Evolutionary conservation across 2,329 filamentous ascomycete genomes (phyloP).

Genomic region (Penicillium sp.): DNA sequence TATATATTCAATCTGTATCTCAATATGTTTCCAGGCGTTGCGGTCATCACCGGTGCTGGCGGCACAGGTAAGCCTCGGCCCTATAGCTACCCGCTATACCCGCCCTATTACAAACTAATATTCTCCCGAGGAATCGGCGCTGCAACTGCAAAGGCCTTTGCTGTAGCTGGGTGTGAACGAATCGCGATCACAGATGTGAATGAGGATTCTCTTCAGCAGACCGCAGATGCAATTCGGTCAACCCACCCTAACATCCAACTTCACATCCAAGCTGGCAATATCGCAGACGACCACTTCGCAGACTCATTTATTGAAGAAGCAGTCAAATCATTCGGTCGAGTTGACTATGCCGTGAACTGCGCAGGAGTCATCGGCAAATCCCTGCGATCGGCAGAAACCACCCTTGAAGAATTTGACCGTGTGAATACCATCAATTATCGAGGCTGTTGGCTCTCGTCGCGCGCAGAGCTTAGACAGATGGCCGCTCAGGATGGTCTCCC

Average conservation of each 20-base stretch:
- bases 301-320: slow-evolving; percentile 31
- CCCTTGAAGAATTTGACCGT: slow-evolving; percentile 52
- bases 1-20: not conserved
- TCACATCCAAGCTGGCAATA: slow-evolving; percentile 44
- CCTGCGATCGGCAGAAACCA: slow-evolving; percentile 45
- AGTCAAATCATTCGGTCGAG: slow-evolving; percentile 38
- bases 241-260: slow-evolving; percentile 40
- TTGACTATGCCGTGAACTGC: slow-evolving; percentile 61
- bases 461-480: slow-evolving; percentile 50
- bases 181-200: slow-evolving; percentile 59
- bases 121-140: slow-evolving; percentile 54
- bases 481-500: slow-evolving; percentile 45
- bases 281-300: slow-evolving; percentile 51
- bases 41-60: slow-evolving; percentile 51
- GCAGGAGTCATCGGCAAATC: slow-evolving; percentile 49
- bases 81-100: not conserved
- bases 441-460: slow-evolving; percentile 51
- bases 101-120: not conserved
- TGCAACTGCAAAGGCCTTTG: slow-evolving; percentile 55
- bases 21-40: slow-evolving; percentile 47
- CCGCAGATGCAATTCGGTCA: slow-evolving; percentile 24
- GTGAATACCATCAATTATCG: slow-evolving; percentile 59
- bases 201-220: slow-evolving; percentile 39
- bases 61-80: slow-evolving; percentile 43
- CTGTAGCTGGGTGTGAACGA: slow-evolving; percentile 50